Percentiles rank a stretch among this genome's conserved stretches.
These are phyloP conservation scores for Gossypium lobatum DNA, from an alignment of 441 rosid genomes.

Conservation along the genomic window DNA sequence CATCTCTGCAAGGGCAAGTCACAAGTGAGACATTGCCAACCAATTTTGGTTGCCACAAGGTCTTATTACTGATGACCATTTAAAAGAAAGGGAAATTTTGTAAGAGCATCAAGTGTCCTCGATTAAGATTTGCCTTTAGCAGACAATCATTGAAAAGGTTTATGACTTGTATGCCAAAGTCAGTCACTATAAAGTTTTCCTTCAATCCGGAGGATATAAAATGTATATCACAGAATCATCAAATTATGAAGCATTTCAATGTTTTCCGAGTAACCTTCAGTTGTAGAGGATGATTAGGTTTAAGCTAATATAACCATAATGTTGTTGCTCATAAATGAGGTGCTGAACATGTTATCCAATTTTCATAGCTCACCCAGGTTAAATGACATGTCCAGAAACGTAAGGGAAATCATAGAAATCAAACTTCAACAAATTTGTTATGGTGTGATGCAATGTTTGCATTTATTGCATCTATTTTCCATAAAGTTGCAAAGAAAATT, in stretches of 20 bases:
- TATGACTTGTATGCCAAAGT: background rate
- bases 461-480: background rate
- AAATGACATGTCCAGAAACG: background rate
- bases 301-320: background rate
- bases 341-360: background rate
- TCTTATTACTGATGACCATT: background rate
- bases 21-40: background rate
- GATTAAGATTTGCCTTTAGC: background rate
- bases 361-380: background rate
- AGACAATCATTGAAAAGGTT: background rate
- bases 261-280: background rate
- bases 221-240: background rate
- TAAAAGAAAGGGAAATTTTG: background rate
- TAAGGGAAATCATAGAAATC: background rate
- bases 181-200: background rate
- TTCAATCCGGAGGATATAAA: constrained; percentile 1
- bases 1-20: background rate
- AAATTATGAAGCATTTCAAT: constrained; percentile 6
- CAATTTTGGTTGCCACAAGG: background rate
- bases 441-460: background rate
- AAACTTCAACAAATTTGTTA: background rate
- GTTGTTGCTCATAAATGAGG: constrained; percentile 4
- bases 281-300: background rate
- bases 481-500: constrained; percentile 2
- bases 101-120: background rate